Evolutionary conservation across 2,329 filamentous ascomycete genomes (phyloP).

Genomic region (Stagonosporopsis cucurbitacearum): DNA sequence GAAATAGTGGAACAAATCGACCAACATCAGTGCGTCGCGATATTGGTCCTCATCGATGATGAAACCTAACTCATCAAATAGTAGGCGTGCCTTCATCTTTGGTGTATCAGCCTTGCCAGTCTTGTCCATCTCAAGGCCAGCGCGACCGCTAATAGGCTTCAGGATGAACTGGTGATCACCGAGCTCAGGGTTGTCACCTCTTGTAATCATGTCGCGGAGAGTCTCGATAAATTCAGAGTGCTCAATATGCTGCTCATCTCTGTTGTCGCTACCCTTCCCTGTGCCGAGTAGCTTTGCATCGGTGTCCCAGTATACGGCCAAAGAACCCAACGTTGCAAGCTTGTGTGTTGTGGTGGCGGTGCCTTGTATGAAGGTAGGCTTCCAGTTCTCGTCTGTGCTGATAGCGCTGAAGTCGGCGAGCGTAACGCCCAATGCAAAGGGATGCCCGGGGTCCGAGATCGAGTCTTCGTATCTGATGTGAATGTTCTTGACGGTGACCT

Average conservation of each 20-base stretch:
- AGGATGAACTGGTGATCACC: constrained; percentile 87
- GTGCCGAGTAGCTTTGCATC: constrained; percentile 84
- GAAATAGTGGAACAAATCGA: constrained; percentile 98
- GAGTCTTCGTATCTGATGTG: constrained; percentile 98
- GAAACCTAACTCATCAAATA: constrained; percentile 97
- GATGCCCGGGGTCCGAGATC: constrained; percentile 91
- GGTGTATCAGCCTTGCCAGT: constrained; percentile 79
- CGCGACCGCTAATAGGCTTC: constrained; percentile 92
- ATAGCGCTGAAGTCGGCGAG: constrained; percentile 96
- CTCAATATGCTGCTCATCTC: constrained; percentile 64
- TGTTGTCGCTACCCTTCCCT: constrained; percentile 73
- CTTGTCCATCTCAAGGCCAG: constrained; percentile 94
- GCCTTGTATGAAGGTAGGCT: constrained; percentile 93
- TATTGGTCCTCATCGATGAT: constrained; percentile 99
- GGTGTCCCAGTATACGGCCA: constrained; percentile 98
- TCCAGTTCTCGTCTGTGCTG: constrained; percentile 94
- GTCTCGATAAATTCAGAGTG: constrained; percentile 79
- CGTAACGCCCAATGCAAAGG: constrained; percentile 90
- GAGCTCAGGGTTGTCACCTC: constrained; percentile 64
- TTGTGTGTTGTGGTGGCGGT: constrained; percentile 87
- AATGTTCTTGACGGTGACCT: constrained; percentile 97
- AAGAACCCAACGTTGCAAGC: constrained; percentile 83
- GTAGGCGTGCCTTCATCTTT: constrained; percentile 85
- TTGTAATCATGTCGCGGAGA: constrained; percentile 81
- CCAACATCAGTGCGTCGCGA: constrained; percentile 95